Conservation (phyloP, 1,284 basidiomycete genomes). For the Malassezia restricta region DNA sequence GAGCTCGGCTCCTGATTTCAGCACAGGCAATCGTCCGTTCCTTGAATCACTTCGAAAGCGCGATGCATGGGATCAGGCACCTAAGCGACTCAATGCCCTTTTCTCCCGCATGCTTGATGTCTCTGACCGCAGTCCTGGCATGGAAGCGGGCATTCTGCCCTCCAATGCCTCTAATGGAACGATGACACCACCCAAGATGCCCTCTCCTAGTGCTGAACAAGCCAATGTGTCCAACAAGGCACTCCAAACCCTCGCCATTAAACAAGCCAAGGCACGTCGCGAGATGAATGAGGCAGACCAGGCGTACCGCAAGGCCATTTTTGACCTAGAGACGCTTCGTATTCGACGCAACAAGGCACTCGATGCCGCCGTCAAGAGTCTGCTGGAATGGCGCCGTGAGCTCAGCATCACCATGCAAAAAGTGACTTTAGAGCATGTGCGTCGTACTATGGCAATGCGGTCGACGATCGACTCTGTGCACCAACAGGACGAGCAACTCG, state of each 20-base stretch:
- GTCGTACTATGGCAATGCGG: conserved; percentile 20
- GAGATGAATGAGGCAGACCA: conserved; percentile 55
- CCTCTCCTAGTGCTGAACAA: not conserved
- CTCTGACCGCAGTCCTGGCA: conserved; percentile 1
- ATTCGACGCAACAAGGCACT: conserved; percentile 69
- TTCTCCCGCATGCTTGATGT: conserved; percentile 38
- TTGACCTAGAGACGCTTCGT: conserved; percentile 78
- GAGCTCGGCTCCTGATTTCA: not conserved
- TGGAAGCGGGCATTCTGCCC: not conserved
- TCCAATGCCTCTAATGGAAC: not conserved
- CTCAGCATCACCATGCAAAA: conserved; percentile 54
- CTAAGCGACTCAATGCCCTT: conserved; percentile 39
- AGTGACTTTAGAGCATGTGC: conserved; percentile 28
- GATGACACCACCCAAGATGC: not conserved
- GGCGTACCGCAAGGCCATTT: conserved; percentile 78
- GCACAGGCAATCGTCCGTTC: conserved; percentile 16
- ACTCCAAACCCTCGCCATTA: conserved; percentile 27
- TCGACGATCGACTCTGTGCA: conserved; percentile 25
- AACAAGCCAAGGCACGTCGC: conserved; percentile 32
- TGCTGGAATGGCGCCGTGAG: conserved; percentile 68
- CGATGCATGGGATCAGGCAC: conserved; percentile 41
- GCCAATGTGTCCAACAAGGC: conserved; percentile 6
- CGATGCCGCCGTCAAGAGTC: conserved; percentile 68
- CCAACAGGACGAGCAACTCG: conserved; percentile 50
- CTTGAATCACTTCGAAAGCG: conserved; percentile 34